Percentiles rank a stretch among this genome's conserved stretches.
Evolutionary conservation across 108 stramenopile species (phyloP).

Genomic region (Stephanodiscus triporus): DNA sequence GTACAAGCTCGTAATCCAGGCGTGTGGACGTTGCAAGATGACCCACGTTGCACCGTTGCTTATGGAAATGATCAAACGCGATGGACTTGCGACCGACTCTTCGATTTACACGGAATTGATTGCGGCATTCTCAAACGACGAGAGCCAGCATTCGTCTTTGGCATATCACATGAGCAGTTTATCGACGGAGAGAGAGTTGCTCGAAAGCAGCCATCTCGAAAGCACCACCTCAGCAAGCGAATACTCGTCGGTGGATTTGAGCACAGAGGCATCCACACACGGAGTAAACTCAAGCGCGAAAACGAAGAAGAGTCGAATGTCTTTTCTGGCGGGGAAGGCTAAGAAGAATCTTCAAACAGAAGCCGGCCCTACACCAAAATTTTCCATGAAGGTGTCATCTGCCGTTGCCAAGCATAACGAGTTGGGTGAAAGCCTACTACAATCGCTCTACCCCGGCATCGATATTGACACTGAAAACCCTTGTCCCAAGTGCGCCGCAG

Average conservation of each 20-base stretch:
- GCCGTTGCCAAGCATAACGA: constrained; percentile 59
- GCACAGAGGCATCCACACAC: constrained; percentile 21
- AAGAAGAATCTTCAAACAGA: constrained; percentile 28
- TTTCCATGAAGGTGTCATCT: constrained; percentile 44
- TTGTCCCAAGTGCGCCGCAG: constrained; percentile 76
- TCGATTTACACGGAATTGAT: constrained; percentile 75
- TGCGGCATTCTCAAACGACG: constrained; percentile 64
- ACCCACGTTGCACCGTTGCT: constrained; percentile 69
- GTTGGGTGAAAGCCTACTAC: constrained; percentile 75
- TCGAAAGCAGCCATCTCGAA: not conserved
- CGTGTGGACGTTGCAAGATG: constrained; percentile 84
- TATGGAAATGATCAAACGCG: constrained; percentile 78
- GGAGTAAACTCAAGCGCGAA: constrained; percentile 1
- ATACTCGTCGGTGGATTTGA: not conserved
- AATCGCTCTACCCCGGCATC: constrained; percentile 74
- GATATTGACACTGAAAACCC: constrained; percentile 67
- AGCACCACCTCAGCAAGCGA: not conserved
- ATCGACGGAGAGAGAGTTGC: not conserved
- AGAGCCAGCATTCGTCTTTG: constrained; percentile 14
- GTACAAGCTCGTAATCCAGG: constrained; percentile 81
- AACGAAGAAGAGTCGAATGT: not conserved
- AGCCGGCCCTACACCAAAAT: constrained; percentile 5
- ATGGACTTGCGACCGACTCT: constrained; percentile 66
- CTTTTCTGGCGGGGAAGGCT: not conserved
- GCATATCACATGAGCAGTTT: not conserved